Conservation (phyloP, 495 filamentous ascomycete genomes). For the Pyrenopolyporus hunteri region DNA sequence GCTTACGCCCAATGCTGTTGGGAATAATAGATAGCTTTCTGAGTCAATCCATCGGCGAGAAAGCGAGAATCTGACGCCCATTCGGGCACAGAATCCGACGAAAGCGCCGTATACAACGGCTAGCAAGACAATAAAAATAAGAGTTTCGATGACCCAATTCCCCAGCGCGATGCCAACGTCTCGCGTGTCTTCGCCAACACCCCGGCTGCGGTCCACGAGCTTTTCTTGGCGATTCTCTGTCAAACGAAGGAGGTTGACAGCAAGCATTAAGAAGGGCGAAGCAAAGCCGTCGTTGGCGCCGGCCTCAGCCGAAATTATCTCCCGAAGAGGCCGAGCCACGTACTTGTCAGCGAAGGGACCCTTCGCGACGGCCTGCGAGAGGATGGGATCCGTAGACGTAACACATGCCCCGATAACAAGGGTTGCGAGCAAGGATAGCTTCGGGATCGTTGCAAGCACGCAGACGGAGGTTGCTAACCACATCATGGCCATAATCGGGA, state of each 20-base stretch:
- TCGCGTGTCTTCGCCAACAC: constrained; percentile 51
- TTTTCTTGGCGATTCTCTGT: constrained; percentile 47
- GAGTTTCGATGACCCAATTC: constrained; percentile 83
- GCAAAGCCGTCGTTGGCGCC: constrained; percentile 68
- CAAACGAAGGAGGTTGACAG: constrained; percentile 60
- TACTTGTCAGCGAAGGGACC: constrained; percentile 67
- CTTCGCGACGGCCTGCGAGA: constrained; percentile 67
- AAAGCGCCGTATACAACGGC: constrained; percentile 72
- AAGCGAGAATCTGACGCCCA: constrained; percentile 63
- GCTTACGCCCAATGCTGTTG: constrained; percentile 78
- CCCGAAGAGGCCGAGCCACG: constrained; percentile 61
- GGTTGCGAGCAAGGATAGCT: constrained; percentile 53
- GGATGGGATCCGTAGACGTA: constrained; percentile 66
- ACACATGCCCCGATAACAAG: constrained; percentile 67
- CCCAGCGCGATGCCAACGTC: constrained; percentile 73
- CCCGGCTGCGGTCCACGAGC: constrained; percentile 59
- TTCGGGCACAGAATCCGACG: constrained; percentile 69
- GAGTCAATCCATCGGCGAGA: constrained; percentile 74
- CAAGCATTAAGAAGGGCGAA: constrained; percentile 64
- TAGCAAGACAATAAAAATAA: constrained; percentile 76
- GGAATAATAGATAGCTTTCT: constrained; percentile 86
- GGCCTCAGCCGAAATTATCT: constrained; percentile 67
- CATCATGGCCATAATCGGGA: constrained; percentile 86
- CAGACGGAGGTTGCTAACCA: constrained; percentile 79
- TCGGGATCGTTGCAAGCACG: constrained; percentile 72